Base-by-base conservation (phyloP, 768 basidiomycete species). In the Kwoniella heveanensis region DNA sequence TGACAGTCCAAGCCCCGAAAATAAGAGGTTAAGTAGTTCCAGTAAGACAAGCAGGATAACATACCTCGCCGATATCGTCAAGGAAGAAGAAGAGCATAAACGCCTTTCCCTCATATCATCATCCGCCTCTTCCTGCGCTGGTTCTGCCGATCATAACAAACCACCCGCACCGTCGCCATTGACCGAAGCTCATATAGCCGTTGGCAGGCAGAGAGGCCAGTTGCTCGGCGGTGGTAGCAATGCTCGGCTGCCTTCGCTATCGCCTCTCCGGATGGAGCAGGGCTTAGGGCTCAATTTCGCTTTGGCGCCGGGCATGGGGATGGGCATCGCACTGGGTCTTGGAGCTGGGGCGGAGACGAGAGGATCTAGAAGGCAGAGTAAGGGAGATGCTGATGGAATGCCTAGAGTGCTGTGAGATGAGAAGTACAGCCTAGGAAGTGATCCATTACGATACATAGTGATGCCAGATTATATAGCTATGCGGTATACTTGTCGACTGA, bases 41-140 rank as follows among this genome's bases (percentile, higher is more conserved):
- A 44, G 39, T 24, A 36, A 53, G 1, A 27, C 63, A 48, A 56
- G 32, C 49, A 49, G 26, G 27, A 57, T 67, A 17, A 69, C 64
- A 13, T 69, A 69, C 44, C 57, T 69, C 12, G 60, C 64, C 1
- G 60, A 69, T 32, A 26, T 66, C 1, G 66, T 62, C 2, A 59
- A 50, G 26, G 51, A 67, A 30, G 44, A 62, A 59, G 48, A 62
- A 59, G 48, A 56, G 49, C 47, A 50, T 21, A 57, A 47, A 8
- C 24, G 56, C 13, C 21, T 37, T 4, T 44, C 39, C 39, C 8
- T 44, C 17, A 8, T 44, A 44, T 44, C 10, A 3, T 7, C 39
- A 8, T 44, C 39, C 4, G 9, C 39, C 39, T 44, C 39, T 3
- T 9, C 39, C 3, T 9, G 10, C 17, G 19, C 39, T 10, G 17